Percentiles rank a stretch among this genome's conserved stretches.
phyloP scores from a whole-genome alignment of 2,329 filamentous ascomycete species.

The Pseudophaeomoniella oleicola region DNA sequence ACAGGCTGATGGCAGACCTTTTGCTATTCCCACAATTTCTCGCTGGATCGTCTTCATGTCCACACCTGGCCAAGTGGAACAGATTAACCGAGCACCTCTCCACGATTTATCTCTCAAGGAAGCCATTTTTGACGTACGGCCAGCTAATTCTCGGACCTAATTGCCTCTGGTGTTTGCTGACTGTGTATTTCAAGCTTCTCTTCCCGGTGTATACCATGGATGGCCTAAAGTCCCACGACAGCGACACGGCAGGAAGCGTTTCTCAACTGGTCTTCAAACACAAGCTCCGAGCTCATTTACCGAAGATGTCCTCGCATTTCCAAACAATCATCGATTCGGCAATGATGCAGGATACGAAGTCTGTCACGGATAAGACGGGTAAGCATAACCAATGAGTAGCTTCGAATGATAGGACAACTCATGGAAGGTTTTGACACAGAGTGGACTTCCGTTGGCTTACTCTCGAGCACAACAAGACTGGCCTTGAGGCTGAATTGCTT shows the following conservation, averaged over 20 bases:
- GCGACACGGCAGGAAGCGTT: constrained; percentile 3
- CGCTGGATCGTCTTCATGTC: constrained; percentile 8
- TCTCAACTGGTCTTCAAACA: constrained; percentile 4
- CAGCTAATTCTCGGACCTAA: background rate
- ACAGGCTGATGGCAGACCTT: constrained; percentile 6
- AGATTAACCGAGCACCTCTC: constrained; percentile 4
- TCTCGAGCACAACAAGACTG: too few relatives aligned
- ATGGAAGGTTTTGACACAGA: too few relatives aligned
- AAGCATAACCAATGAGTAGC: too few relatives aligned
- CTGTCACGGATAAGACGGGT: too few relatives aligned
- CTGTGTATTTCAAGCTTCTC: constrained; percentile 4
- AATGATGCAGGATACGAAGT: too few relatives aligned
- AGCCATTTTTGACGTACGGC: constrained; percentile 8
- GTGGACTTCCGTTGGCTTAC: too few relatives aligned
- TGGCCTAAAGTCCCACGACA: constrained; percentile 5
- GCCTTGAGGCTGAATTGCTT: too few relatives aligned
- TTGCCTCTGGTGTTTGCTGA: background rate
- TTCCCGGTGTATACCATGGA: constrained; percentile 5
- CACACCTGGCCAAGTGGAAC: constrained; percentile 4
- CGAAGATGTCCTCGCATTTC: background rate
- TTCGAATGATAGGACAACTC: too few relatives aligned
- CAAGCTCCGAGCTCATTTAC: constrained; percentile 4
- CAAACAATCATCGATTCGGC: too few relatives aligned
- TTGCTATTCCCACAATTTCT: constrained; percentile 7
- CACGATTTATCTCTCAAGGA: constrained; percentile 5